Conservation (phyloP, 208 protist genomes). For the Leptomonas pyrrhocoris region DNA sequence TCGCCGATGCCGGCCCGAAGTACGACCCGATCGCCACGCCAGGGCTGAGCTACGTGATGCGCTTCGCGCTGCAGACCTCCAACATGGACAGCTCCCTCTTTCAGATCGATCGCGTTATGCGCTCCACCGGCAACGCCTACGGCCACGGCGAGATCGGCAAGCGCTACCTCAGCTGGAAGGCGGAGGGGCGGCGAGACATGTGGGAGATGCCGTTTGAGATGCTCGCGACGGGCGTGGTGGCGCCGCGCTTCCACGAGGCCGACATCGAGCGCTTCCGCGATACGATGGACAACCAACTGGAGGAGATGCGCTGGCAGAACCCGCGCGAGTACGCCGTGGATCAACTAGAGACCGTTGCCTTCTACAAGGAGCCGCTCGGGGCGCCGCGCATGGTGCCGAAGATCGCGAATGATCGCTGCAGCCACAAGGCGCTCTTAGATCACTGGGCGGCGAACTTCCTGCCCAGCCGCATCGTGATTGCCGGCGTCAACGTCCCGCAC, state of each 20-base stretch:
- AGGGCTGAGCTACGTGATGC: constrained; percentile 87
- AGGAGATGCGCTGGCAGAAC: constrained; percentile 80
- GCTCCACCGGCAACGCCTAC: constrained; percentile 69
- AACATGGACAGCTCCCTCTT: constrained; percentile 90
- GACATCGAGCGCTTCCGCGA: constrained; percentile 89
- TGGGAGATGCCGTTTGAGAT: constrained; percentile 80
- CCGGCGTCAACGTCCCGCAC: constrained; percentile 84
- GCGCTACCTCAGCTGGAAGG: constrained; percentile 74
- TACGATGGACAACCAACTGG: constrained; percentile 86
- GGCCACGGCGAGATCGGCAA: constrained; percentile 82
- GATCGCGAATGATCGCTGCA: constrained; percentile 78
- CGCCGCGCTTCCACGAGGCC: constrained; percentile 78
- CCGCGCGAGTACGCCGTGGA: constrained; percentile 80
- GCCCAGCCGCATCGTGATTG: constrained; percentile 71
- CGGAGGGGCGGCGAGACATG: constrained; percentile 77
- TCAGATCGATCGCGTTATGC: constrained; percentile 87
- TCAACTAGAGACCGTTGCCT: constrained; percentile 82
- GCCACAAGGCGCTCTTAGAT: constrained; percentile 68
- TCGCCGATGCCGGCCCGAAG: constrained; percentile 81
- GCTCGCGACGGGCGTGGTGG: constrained; percentile 76
- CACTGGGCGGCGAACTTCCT: constrained; percentile 74
- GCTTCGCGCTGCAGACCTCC: constrained; percentile 80
- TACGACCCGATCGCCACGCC: constrained; percentile 77
- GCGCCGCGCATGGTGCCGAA: constrained; percentile 71
- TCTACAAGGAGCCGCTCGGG: constrained; percentile 90